Conservation (phyloP, 257 asterid genomes). For the Solanum sejunctum region DNA sequence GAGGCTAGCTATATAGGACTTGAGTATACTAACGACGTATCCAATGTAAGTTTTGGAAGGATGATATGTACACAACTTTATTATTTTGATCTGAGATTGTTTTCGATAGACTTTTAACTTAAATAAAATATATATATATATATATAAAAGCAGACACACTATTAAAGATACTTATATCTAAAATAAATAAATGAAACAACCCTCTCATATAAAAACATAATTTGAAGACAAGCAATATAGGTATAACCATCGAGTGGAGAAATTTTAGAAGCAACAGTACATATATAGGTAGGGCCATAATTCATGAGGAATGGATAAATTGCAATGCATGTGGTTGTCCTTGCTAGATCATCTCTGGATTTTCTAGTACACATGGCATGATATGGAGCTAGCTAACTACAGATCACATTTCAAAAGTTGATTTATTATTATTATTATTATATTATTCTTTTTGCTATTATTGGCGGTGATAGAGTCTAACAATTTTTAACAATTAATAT, state of each 20-base stretch:
- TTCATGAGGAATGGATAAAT: background rate
- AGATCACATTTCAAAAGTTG: background rate
- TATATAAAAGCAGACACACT: no score
- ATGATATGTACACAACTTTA: no score
- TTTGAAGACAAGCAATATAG: background rate
- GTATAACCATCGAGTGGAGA: constrained; percentile 15
- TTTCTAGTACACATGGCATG: constrained; percentile 23
- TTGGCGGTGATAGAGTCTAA: background rate
- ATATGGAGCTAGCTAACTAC: background rate
- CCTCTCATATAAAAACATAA: background rate
- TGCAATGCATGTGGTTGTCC: constrained; percentile 16
- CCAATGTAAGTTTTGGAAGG: background rate
- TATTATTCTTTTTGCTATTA: background rate
- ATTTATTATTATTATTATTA: no score
- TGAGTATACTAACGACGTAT: background rate
- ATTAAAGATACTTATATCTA: background rate
- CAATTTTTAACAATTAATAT: no score
- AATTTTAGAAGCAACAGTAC: constrained; percentile 38
- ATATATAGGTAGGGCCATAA: background rate
- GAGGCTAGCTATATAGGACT: background rate
- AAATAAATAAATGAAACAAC: background rate
- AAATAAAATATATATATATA: background rate
- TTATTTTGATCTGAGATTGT: no score
- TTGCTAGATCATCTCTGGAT: constrained; percentile 13
- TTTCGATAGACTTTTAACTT: background rate